Evolutionary conservation across 805 yeast species (phyloP).

Genomic region (Starmerella sirachaensis): DNA sequence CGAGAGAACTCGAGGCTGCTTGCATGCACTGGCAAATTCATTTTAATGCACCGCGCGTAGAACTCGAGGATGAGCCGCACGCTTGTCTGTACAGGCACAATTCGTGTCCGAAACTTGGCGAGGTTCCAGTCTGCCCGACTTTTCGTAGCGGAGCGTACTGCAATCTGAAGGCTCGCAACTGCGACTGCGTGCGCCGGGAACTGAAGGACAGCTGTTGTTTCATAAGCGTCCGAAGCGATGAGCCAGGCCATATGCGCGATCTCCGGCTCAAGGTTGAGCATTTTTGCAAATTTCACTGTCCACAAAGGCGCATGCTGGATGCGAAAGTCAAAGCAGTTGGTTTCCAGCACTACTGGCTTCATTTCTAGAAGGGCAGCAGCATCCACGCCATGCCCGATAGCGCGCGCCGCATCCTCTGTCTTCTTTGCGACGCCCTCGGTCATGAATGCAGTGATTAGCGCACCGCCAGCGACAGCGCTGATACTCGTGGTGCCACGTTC

Average conservation of each 20-base stretch:
- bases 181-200: conserved; percentile 71
- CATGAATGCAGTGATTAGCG: conserved; percentile 60
- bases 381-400: not conserved
- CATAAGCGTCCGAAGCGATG: conserved; percentile 60
- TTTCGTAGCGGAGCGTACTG: too few species aligned
- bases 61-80: conserved; percentile 10
- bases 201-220: conserved; percentile 55
- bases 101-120: not conserved
- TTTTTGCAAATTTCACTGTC: conserved; percentile 48
- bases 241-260: conserved; percentile 54
- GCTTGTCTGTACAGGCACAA: conserved; percentile 4
- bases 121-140: conserved; percentile 7
- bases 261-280: conserved; percentile 36
- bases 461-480: conserved; percentile 31
- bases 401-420: conserved; percentile 39
- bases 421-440: conserved; percentile 78
- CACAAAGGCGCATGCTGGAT: conserved; percentile 54
- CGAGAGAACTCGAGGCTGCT: not conserved
- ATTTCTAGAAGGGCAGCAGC: conserved; percentile 30
- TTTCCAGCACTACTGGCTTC: conserved; percentile 65
- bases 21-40: conserved; percentile 4
- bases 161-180: conserved; percentile 50
- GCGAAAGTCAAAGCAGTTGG: conserved; percentile 70
- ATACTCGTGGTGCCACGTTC: conserved; percentile 1
- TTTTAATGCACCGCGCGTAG: conserved; percentile 3